Conservation (phyloP, 2,329 filamentous ascomycete species). For the Neofusicoccum umdonicola region DNA sequence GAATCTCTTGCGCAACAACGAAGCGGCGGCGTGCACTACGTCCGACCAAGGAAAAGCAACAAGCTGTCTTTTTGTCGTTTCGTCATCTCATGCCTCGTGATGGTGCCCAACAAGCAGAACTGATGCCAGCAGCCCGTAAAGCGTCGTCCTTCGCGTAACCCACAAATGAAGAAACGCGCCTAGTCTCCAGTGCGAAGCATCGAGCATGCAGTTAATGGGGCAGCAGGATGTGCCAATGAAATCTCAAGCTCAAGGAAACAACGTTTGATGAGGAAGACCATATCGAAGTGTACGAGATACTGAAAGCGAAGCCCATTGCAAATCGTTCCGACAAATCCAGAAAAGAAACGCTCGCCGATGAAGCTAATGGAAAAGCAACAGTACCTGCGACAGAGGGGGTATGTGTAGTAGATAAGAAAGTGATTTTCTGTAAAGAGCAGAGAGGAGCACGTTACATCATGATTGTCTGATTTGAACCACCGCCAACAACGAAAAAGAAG, state of each 20-base stretch:
- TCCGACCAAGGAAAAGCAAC: not conserved
- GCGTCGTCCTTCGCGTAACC: not conserved
- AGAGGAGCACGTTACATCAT: slow-evolving; percentile 18
- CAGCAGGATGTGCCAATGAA: slow-evolving; percentile 8
- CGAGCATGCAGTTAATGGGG: slow-evolving; percentile 1
- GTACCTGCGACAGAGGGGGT: slow-evolving; percentile 15
- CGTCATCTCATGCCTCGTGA: slow-evolving; percentile 11
- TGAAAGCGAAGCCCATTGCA: slow-evolving; percentile 7
- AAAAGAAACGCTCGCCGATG: slow-evolving; percentile 15
- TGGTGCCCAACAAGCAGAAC: not conserved
- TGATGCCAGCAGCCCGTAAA: not conserved
- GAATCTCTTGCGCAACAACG: not conserved
- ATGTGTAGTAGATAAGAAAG: slow-evolving; percentile 17
- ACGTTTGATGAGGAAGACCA: slow-evolving; percentile 1
- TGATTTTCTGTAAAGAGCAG: slow-evolving; percentile 17
- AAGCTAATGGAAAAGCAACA: slow-evolving; percentile 16
- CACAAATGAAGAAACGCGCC: not conserved
- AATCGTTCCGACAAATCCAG: slow-evolving; percentile 13
- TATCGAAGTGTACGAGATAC: slow-evolving; percentile 15
- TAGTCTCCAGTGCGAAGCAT: not conserved
- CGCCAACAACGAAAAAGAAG: slow-evolving; percentile 15
- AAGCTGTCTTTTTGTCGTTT: slow-evolving; percentile 5
- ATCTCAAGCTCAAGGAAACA: slow-evolving; percentile 6
- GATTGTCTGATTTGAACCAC: slow-evolving; percentile 17
- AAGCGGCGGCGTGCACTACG: slow-evolving; percentile 9